Conservation (phyloP, 331 rosid species). For the Stylosanthes scabra region DNA sequence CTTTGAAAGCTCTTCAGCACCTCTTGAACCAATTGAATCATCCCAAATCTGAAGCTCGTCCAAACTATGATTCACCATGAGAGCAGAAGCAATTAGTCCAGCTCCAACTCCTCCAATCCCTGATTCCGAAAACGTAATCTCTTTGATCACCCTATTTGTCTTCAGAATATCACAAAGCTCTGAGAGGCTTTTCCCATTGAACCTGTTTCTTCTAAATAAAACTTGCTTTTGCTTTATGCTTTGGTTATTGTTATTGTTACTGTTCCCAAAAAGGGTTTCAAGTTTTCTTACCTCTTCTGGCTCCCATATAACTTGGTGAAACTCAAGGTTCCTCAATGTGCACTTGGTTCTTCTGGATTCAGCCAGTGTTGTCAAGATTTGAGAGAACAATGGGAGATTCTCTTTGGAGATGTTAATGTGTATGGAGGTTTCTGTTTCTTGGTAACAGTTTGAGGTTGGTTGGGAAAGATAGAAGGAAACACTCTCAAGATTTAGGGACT, state of each 20-base stretch:
- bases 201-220: conserved; percentile 65
- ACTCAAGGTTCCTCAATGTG: conserved; percentile 80
- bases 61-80: conserved; percentile 67
- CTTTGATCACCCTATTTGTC: conserved; percentile 68
- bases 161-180: conserved; percentile 62
- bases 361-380: conserved; percentile 58
- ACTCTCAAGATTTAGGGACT: conserved; percentile 59
- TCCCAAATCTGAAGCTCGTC: conserved; percentile 97
- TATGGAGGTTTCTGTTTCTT: conserved; percentile 85
- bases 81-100: conserved; percentile 71
- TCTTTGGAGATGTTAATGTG: conserved; percentile 68
- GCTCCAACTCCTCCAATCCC: conserved; percentile 75
- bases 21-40: conserved; percentile 87
- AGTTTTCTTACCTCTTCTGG: conserved; percentile 51
- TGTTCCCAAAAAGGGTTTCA: conserved; percentile 53
- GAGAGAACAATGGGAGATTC: conserved; percentile 52
- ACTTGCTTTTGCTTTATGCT: conserved; percentile 61
- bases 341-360: conserved; percentile 39
- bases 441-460: conserved; percentile 64
- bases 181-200: conserved; percentile 53
- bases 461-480: conserved; percentile 89
- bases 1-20: conserved; percentile 90
- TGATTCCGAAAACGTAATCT: conserved; percentile 83
- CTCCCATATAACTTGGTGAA: conserved; percentile 77
- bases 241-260: conserved; percentile 19